Percentiles rank a stretch among this genome's conserved stretches.
phyloP scores from a whole-genome alignment of 768 basidiomycete genomes.

The Chlorophyllum brunneum region DNA sequence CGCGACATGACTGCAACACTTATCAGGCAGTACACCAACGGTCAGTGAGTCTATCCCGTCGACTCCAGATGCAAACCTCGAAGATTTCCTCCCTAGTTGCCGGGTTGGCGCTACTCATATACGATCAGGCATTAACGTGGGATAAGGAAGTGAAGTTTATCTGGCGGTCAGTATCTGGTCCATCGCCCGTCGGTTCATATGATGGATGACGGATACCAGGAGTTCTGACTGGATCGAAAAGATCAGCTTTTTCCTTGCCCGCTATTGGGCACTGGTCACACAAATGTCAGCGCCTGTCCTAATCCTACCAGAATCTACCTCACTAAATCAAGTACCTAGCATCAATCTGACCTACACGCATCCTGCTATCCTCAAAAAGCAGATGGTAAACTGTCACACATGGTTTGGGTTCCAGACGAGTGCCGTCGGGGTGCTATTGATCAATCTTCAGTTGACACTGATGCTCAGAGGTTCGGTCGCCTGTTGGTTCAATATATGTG shows the following conservation, averaged over 20 bases:
- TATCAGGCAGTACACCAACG: background rate
- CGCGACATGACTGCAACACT: background rate
- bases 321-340: background rate
- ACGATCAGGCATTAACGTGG: conserved; percentile 5
- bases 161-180: background rate
- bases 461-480: background rate
- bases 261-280: background rate
- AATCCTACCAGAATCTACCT: background rate
- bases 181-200: background rate
- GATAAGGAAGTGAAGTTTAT: conserved; percentile 3
- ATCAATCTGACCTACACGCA: background rate
- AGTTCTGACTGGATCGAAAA: background rate
- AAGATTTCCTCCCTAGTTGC: background rate
- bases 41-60: background rate
- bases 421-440: background rate
- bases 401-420: conserved; percentile 3
- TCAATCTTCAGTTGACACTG: background rate
- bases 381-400: background rate
- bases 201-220: too few species aligned
- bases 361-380: background rate
- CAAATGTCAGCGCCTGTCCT: background rate
- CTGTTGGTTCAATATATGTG: background rate
- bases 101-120: background rate
- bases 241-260: background rate
- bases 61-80: too few species aligned